Base-by-base conservation (phyloP, 2,329 filamentous ascomycete genomes). In the Phaeosphaeriaceae sp. region DNA sequence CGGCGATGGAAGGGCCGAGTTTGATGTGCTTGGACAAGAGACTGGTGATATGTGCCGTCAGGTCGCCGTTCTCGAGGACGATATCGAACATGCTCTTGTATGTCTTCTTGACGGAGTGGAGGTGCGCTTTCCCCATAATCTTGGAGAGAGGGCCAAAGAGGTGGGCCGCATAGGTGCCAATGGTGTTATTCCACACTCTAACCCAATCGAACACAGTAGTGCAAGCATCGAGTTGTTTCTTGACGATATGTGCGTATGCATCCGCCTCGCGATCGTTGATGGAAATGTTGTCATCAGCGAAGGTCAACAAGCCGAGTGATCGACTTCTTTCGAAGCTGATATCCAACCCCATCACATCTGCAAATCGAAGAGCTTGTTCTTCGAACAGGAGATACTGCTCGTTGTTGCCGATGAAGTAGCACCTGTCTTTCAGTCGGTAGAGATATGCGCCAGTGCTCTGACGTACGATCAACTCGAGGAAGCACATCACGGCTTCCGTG, bases 81-180 rank as follows among this genome's bases (percentile, higher is more conserved):
- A 62, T 68, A 6, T 63, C 57, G 57, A 67, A 60, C 7, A 73
- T 70, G 24, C 27, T 42, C 7, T 64, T 68, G 57, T 74, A 68
- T 1, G 67, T 65, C 25, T 52, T 19, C 15, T 62, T 69, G n/a
- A 74, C 64, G 3, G 56, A 51, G 10, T 68, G 56, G 4, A 71
- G 56, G 42, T 76, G 73, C 5, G 56, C 2, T 42, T 63, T 67
- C 15, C 70, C 72, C 15, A 74, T 68, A 2, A 69, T 57, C 17
- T 70, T 64, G 10, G 65, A 60, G 0, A 73, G 63, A 0, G 72
- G 67, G 1, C 72, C 73, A 53, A 75, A 75, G 20, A 71, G 63
- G 44, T 70, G 61, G 3, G 60, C 27, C 3, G 67, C 65, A 36
- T 74, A 74, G 5, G 53, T 66, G 6, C 70, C 72, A 5, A 69